Evolutionary conservation across 345 rosid genomes (phyloP).

Genomic region (Syzygium aromaticum): DNA sequence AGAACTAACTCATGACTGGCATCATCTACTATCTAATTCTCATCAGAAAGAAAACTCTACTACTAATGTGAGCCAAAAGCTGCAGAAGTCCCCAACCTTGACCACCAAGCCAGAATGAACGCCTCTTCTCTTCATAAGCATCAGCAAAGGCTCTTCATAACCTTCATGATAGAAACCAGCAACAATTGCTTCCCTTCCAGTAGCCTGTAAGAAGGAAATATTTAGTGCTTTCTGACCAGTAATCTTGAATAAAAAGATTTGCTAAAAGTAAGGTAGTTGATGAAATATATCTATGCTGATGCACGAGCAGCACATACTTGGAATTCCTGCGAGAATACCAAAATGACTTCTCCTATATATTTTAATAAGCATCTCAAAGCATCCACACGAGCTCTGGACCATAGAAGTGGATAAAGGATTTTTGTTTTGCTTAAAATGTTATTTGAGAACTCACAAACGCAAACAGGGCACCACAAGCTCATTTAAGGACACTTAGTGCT

Average conservation of each 20-base stretch:
- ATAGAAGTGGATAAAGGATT: background rate
- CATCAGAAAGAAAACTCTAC: background rate
- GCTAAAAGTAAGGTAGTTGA: background rate
- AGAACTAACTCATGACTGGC: background rate
- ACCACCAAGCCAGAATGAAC: conserved; percentile 88
- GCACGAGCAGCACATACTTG: background rate
- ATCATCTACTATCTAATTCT: background rate
- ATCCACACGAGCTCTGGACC: background rate
- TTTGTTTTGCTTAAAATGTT: background rate
- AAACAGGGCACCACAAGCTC: background rate
- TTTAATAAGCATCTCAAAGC: background rate
- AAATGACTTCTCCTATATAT: background rate
- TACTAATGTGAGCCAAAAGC: background rate
- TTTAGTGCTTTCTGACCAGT: background rate
- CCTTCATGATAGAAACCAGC: conserved; percentile 95
- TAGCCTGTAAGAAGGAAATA: conserved; percentile 43
- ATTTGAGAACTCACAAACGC: background rate
- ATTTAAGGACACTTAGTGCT: conserved; percentile 7
- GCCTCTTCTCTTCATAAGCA: conserved; percentile 99
- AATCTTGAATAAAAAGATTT: background rate
- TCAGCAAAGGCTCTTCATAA: conserved; percentile 85
- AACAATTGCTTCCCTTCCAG: conserved; percentile 80
- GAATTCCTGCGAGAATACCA: background rate
- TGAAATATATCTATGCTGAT: background rate
- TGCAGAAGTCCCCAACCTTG: conserved; percentile 42